Base-by-base conservation (phyloP, 1,284 basidiomycete genomes). In the Malassezia vespertilionis region DNA sequence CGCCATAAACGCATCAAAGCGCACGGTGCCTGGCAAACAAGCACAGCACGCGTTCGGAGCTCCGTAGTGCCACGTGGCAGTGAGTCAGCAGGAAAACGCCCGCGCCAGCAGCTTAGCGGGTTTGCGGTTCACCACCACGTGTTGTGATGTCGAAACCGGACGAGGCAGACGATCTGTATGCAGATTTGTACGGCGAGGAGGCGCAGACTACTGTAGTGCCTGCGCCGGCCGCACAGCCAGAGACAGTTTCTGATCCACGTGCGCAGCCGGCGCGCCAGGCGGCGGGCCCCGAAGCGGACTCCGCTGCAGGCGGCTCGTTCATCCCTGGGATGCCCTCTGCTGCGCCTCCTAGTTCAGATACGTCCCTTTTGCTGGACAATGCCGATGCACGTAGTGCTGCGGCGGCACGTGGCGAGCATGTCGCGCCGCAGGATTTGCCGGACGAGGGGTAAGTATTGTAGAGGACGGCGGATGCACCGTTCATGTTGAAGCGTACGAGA, bases 151-250 rank as follows among this genome's bases (percentile, higher is more conserved):
- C 48, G 32, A 40, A 47, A 24, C 32, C 38, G n/a, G 40, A 48
- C 40, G 48, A 51, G 37, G 48, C 48, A 15, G 48, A 51, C 27
- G 48, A 51, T 26, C 26, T 51, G 36, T 51, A 51, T 27, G 48
- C 48, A 28, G 48, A 51, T 30, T 27, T 51, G 27, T 51, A 51
- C 28, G 48, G 48, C 10, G 48, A 51, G 32, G 48, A 51, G 26
- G 42, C 48, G 2, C 38, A 37, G 14, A 31, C 48, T 2, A 23
- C 36, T 12, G 37, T 35, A 31, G 31, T n/a, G 41, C 32, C 37
- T 2, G 40, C 31, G 14, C 2, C 28, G 5, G 23, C 18, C 5
- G 39, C 39, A 21, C 39, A 20, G 27, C 22, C 35, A n/a, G 42
- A 44, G 42, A 23, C 35, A 5, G 33, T 24, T n/a, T 39, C 44